These are phyloP conservation scores for Farysia itapuensis DNA, from an alignment of 1,284 basidiomycete genomes.

Conservation along the genomic window DNA sequence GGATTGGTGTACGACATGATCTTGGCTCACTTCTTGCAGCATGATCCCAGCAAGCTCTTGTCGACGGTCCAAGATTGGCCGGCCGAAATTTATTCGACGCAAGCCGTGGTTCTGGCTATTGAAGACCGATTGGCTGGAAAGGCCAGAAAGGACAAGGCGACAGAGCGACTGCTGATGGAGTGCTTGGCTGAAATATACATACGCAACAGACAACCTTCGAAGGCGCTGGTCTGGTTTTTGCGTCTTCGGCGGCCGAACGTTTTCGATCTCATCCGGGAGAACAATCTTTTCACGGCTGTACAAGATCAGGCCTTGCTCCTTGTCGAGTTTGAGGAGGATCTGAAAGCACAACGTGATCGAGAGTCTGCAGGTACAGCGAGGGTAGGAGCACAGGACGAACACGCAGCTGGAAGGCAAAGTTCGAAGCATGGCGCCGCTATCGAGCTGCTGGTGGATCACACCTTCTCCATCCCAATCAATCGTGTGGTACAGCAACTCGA, in stretches of 20 bases:
- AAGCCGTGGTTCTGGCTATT: conserved; percentile 82
- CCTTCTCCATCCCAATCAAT: conserved; percentile 90
- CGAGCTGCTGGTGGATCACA: conserved; percentile 85
- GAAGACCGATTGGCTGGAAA: conserved; percentile 71
- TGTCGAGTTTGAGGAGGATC: conserved; percentile 90
- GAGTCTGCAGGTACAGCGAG: neutral
- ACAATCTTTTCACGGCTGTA: conserved; percentile 92
- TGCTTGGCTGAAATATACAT: conserved; percentile 89
- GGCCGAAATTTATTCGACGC: conserved; percentile 81
- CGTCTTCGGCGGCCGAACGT: conserved; percentile 83
- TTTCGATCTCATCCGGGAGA: conserved; percentile 88
- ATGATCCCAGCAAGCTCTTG: conserved; percentile 75
- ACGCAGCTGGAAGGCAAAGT: neutral
- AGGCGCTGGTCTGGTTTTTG: conserved; percentile 86
- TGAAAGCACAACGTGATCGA: conserved; percentile 62
- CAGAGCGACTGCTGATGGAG: conserved; percentile 72
- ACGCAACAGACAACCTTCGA: conserved; percentile 84
- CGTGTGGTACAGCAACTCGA: conserved; percentile 86
- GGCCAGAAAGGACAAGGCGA: neutral
- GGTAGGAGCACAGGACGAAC: neutral
- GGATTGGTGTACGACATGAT: conserved; percentile 93
- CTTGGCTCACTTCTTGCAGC: conserved; percentile 78
- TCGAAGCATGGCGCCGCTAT: conserved; percentile 70
- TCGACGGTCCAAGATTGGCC: conserved; percentile 86
- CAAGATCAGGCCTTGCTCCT: conserved; percentile 88